Conservation (phyloP, 2,329 filamentous ascomycete species). For the Alternaria incomplexa region DNA sequence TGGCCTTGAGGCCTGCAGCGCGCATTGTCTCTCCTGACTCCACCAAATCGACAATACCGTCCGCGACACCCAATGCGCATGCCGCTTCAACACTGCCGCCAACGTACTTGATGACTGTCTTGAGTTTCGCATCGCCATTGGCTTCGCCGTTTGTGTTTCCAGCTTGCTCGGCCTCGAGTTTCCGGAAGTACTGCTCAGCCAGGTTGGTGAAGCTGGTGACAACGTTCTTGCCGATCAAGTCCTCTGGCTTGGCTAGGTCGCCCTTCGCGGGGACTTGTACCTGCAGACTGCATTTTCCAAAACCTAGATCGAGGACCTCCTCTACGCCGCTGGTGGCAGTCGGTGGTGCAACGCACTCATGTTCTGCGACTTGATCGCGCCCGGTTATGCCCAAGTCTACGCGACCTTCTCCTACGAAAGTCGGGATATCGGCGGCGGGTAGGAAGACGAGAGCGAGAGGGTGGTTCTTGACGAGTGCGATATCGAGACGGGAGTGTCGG, state of each 20-base stretch:
- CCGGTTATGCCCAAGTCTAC: slow-evolving; percentile 96
- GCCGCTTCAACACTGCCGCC: slow-evolving; percentile 97
- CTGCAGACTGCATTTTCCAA: slow-evolving; percentile 90
- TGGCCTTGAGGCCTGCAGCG: slow-evolving; percentile 89
- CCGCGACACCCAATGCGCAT: slow-evolving; percentile 91
- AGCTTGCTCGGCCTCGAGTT: slow-evolving; percentile 66
- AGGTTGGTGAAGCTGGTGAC: slow-evolving; percentile 94
- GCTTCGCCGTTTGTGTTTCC: slow-evolving; percentile 43
- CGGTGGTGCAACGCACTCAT: slow-evolving; percentile 69
- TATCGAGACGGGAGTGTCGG: slow-evolving; percentile 92
- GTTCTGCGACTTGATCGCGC: slow-evolving; percentile 88
- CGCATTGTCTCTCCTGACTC: slow-evolving; percentile 99
- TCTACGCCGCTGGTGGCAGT: slow-evolving; percentile 66
- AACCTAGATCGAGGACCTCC: slow-evolving; percentile 87
- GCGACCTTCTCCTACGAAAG: slow-evolving; percentile 92
- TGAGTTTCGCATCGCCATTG: slow-evolving; percentile 63
- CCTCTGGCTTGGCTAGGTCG: slow-evolving; percentile 68
- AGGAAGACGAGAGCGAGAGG: slow-evolving; percentile 96
- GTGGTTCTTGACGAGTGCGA: slow-evolving; percentile 96
- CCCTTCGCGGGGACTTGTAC: slow-evolving; percentile 96
- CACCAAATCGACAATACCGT: slow-evolving; percentile 96
- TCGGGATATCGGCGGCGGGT: slow-evolving; percentile 94
- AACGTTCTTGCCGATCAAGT: slow-evolving; percentile 90
- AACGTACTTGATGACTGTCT: slow-evolving; percentile 90
- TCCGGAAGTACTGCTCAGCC: slow-evolving; percentile 80